phyloP scores from a whole-genome alignment of 495 filamentous ascomycete genomes.

The Penicillium bialowiezense region DNA sequence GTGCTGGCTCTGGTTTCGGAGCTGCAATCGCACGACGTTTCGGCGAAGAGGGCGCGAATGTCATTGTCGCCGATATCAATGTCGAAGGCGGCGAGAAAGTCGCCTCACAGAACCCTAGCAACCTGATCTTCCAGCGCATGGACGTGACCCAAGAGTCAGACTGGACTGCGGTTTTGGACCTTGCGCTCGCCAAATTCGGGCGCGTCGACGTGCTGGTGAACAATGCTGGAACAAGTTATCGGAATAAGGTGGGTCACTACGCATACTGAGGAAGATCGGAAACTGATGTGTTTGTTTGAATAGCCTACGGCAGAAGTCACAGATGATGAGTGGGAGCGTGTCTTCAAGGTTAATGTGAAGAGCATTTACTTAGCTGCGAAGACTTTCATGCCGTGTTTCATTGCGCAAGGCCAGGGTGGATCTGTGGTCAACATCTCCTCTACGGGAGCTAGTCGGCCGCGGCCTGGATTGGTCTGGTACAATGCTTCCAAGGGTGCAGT shows the following conservation, averaged over 20 bases:
- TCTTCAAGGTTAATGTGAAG: constrained; percentile 66
- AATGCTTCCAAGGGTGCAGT: constrained; percentile 68
- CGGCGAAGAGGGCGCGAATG: constrained; percentile 55
- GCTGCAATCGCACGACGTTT: constrained; percentile 55
- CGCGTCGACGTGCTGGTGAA: constrained; percentile 60
- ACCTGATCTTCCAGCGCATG: constrained; percentile 44
- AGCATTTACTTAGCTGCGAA: constrained; percentile 55
- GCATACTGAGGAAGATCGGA: background rate
- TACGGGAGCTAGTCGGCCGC: constrained; percentile 59
- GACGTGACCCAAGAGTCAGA: constrained; percentile 51
- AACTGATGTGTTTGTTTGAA: background rate
- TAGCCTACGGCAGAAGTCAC: constrained; percentile 60
- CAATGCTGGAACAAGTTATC: constrained; percentile 70
- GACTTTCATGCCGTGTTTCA: constrained; percentile 51
- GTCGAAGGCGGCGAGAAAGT: constrained; percentile 47
- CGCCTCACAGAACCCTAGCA: constrained; percentile 35
- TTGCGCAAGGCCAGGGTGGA: constrained; percentile 56
- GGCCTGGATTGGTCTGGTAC: constrained; percentile 69
- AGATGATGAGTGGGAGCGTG: constrained; percentile 63
- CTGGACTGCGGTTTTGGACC: constrained; percentile 47
- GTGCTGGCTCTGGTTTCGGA: constrained; percentile 58
- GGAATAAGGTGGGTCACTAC: constrained; percentile 52
- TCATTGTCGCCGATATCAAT: constrained; percentile 61
- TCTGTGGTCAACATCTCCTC: constrained; percentile 66
- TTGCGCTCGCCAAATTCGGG: constrained; percentile 47